Evolutionary conservation across 2,329 filamentous ascomycete species (phyloP), one percentile per base, ranked within the genome.

Genomic region (Fusarium sambucinum): DNA sequence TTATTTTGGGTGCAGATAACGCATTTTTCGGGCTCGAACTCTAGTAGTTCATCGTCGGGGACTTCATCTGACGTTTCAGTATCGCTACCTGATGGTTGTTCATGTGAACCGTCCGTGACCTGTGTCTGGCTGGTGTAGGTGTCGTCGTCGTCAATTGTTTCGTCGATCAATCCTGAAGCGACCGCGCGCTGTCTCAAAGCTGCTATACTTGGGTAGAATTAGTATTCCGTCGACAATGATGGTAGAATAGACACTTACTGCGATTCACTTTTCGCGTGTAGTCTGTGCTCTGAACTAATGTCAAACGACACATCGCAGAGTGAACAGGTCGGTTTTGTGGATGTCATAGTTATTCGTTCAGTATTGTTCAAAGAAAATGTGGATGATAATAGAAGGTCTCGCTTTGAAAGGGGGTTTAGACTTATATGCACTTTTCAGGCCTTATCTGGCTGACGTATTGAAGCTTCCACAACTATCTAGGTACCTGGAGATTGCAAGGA

Each of bases 1-100:
- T 66, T 78, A 7, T 32, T 35, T 2, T 68, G 45, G 3, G 73
- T 70, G 73, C 84, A 86, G 67, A 86, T 84, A 5, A 85, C 74
- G 58, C 83, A 85, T 35, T 77, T 68, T 9, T 68, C 69, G 0
- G 75, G 69, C 7, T 63, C 59, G 42, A 79, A 82, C 0, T 63
- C 59, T 1, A 59, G 51, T 2, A 30, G 11, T 6, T 2, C 27
- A 11, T 38, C 45, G 2, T 8, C 3, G 3, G n/a, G 3, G 9
- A 3, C 19, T 3, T 50, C 27, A 6, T 19, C 27, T 6, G 19
- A 37, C 1, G 11, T 6, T 5, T 56, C 58, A 7, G 33, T 40
- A 6, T 51, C 51, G 21, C 37, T 53, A 9, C 17, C 25, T 13
- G 42, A 67, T 12, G 1, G n/a, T 21, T 56, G 33, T 10, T 32